These are phyloP conservation scores for Colletotrichum aenigma DNA, from an alignment of 2,329 filamentous ascomycete genomes.

Conservation along the genomic window DNA sequence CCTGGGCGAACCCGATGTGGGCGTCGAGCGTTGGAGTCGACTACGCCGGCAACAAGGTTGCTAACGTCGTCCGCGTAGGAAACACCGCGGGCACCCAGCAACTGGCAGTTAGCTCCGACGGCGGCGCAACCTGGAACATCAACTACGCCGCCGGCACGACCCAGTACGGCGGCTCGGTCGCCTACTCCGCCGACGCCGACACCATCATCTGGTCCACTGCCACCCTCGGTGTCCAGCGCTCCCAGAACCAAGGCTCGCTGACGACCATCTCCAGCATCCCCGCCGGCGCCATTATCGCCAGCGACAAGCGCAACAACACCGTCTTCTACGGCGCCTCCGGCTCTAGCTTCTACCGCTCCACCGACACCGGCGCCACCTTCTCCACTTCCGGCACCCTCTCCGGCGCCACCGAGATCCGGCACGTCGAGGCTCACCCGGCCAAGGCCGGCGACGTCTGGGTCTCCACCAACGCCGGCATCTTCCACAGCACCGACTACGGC, in stretches of 20 bases:
- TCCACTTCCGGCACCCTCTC: conserved; percentile 38
- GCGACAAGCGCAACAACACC: conserved; percentile 57
- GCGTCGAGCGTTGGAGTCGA: conserved; percentile 51
- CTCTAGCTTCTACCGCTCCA: conserved; percentile 55
- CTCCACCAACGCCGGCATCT: conserved; percentile 59
- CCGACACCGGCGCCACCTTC: conserved; percentile 52
- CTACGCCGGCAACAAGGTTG: conserved; percentile 50
- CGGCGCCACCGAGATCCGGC: conserved; percentile 52
- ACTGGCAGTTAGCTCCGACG: conserved; percentile 53
- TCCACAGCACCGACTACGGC: conserved; percentile 58
- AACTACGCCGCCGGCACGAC: conserved; percentile 48
- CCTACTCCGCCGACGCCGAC: conserved; percentile 55
- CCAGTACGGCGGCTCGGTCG: conserved; percentile 49
- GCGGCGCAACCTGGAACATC: conserved; percentile 53
- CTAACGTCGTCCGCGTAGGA: conserved; percentile 55
- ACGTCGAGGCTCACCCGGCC: conserved; percentile 60
- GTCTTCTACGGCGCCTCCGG: conserved; percentile 57
- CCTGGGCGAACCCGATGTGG: conserved; percentile 53
- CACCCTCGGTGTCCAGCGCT: conserved; percentile 45
- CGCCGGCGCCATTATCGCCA: conserved; percentile 51
- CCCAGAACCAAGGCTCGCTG: conserved; percentile 45
- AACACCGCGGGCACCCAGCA: conserved; percentile 46
- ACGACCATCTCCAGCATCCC: conserved; percentile 48
- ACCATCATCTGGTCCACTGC: conserved; percentile 53
- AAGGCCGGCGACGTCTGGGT: conserved; percentile 66